Conservation (phyloP, 2,329 filamentous ascomycete genomes). For the Pseudogymnoascus pannorum region DNA sequence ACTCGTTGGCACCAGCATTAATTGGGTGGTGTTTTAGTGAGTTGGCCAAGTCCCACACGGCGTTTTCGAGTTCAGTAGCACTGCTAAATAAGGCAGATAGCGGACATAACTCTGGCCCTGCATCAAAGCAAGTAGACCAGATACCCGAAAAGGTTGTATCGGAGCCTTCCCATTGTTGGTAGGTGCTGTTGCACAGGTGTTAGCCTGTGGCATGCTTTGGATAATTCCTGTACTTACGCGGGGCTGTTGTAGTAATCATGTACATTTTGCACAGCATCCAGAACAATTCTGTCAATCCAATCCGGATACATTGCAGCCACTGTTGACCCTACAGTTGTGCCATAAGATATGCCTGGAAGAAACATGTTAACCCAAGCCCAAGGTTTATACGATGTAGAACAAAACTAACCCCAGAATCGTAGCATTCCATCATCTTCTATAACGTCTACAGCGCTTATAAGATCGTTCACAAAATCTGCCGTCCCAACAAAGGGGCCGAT, state of each 20-base stretch:
- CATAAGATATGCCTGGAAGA: background rate
- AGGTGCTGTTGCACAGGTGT: background rate
- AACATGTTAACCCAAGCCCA: background rate
- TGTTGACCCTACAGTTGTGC: background rate
- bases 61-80: background rate
- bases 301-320: background rate
- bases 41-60: background rate
- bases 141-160: background rate
- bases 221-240: background rate
- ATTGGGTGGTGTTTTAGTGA: background rate
- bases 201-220: background rate
- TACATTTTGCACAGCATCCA: background rate
- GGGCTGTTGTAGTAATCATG: background rate
- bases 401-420: background rate
- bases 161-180: background rate
- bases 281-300: background rate
- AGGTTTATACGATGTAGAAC: background rate
- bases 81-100: background rate
- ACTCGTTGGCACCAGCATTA: background rate
- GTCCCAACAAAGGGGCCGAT: background rate
- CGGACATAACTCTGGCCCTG: background rate
- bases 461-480: background rate
- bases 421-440: background rate
- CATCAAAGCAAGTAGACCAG: background rate
- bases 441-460: background rate